phyloP scores from a whole-genome alignment of 805 yeast genomes.

The Candida nonsorbophila region DNA sequence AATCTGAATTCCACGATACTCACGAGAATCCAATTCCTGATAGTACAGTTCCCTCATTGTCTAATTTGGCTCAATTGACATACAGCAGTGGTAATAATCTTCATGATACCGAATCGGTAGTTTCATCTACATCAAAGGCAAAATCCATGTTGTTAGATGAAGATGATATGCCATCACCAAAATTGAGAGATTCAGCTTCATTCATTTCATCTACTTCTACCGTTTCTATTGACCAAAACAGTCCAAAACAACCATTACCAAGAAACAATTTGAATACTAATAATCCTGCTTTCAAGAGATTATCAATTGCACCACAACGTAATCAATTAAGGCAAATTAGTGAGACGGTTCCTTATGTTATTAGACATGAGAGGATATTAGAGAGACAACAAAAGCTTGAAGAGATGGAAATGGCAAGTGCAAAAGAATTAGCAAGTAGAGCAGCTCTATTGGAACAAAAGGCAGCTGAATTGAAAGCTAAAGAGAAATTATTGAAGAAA shows the following conservation, averaged over 20 bases:
- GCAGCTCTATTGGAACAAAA: slow-evolving; percentile 74
- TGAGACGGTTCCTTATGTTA: slow-evolving; percentile 79
- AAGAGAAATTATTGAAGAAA: slow-evolving; percentile 52
- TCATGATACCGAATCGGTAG: slow-evolving; percentile 15
- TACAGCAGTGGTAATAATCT: slow-evolving; percentile 19
- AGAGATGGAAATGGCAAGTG: slow-evolving; percentile 73
- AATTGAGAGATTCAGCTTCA: slow-evolving; percentile 20
- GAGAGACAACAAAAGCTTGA: slow-evolving; percentile 76
- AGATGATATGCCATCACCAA: slow-evolving; percentile 17
- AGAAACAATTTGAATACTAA: slow-evolving; percentile 15
- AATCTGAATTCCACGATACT: slow-evolving; percentile 23
- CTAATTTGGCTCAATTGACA: slow-evolving; percentile 55
- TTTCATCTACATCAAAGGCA: slow-evolving; percentile 17
- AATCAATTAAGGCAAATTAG: slow-evolving; percentile 70
- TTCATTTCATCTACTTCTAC: slow-evolving; percentile 27
- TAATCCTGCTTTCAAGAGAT: slow-evolving; percentile 34
- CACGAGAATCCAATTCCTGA: slow-evolving; percentile 13
- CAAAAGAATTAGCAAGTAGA: slow-evolving; percentile 63
- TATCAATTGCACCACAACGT: slow-evolving; percentile 46
- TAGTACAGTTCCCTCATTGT: slow-evolving; percentile 46
- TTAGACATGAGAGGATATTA: slow-evolving; percentile 69
- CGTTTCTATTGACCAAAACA: slow-evolving; percentile 17
- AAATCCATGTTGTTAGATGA: slow-evolving; percentile 32
- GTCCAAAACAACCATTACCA: slow-evolving; percentile 6
- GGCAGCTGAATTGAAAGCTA: slow-evolving; percentile 65